Conservation (phyloP, 2,329 filamentous ascomycete species). For the Alternaria tenuissima region DNA sequence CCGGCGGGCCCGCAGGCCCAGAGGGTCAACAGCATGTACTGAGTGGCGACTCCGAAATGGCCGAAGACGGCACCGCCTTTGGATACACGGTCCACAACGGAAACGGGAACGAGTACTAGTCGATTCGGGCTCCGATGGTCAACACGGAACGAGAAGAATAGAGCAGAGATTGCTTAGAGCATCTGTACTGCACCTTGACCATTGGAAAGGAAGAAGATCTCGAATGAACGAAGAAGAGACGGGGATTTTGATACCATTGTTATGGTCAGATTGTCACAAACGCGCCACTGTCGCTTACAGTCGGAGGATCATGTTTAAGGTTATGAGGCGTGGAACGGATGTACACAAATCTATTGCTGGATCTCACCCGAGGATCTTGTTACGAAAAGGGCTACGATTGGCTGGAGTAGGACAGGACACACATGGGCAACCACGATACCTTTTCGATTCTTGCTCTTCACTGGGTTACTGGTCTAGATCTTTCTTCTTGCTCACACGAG, state of each 20-base stretch:
- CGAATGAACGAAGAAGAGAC: conserved; percentile 7
- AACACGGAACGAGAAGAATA: neutral
- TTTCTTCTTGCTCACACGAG: conserved; percentile 29
- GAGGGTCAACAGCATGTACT: conserved; percentile 55
- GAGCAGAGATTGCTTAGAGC: conserved; percentile 11
- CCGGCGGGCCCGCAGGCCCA: conserved; percentile 45
- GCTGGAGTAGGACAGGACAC: conserved; percentile 11
- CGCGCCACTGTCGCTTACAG: conserved; percentile 7
- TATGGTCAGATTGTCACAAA: conserved; percentile 32
- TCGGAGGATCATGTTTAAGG: conserved; percentile 7
- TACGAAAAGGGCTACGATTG: conserved; percentile 9
- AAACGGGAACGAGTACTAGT: conserved; percentile 52
- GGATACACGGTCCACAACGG: conserved; percentile 54
- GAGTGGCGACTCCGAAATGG: conserved; percentile 54
- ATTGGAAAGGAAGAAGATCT: conserved; percentile 20
- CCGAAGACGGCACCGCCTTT: conserved; percentile 53
- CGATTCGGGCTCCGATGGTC: conserved; percentile 31
- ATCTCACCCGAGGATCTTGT: neutral
- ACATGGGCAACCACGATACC: conserved; percentile 16
- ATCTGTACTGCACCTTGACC: conserved; percentile 25
- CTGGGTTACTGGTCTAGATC: conserved; percentile 35
- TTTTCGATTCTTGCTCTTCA: conserved; percentile 17
- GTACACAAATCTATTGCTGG: conserved; percentile 3
- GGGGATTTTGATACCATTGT: conserved; percentile 1
- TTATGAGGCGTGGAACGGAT: conserved; percentile 4